phyloP scores from a whole-genome alignment of 192 early-diverging fungal genomes.

The Tieghemiomyces parasiticus region DNA sequence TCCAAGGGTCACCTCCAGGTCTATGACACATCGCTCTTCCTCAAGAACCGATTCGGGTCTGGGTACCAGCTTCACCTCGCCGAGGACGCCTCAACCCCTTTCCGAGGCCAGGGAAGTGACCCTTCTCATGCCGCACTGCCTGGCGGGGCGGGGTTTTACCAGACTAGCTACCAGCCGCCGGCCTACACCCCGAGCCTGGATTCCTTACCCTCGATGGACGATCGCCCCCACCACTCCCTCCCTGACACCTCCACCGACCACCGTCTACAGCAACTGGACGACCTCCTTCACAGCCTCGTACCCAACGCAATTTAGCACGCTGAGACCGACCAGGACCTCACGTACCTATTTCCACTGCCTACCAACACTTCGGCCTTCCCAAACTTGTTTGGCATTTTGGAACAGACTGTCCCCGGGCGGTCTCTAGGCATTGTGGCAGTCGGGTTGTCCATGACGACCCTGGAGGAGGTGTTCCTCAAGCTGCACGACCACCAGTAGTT shows the following conservation, averaged over 20 bases:
- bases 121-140: too few relatives aligned
- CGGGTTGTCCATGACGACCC: slow-evolving; percentile 26
- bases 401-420: slow-evolving; percentile 16
- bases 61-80: slow-evolving; percentile 36
- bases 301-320: slow-evolving; percentile 19
- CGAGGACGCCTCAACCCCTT: slow-evolving; percentile 12
- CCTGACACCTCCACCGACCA: too few relatives aligned
- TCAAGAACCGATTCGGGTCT: slow-evolving; percentile 38
- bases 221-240: too few relatives aligned
- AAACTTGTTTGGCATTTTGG: slow-evolving; percentile 16
- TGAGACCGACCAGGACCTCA: slow-evolving; percentile 22
- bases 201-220: too few relatives aligned
- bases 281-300: slow-evolving; percentile 18
- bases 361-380: slow-evolving; percentile 16
- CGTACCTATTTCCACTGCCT: slow-evolving; percentile 6
- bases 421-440: slow-evolving; percentile 12
- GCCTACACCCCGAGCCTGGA: too few relatives aligned
- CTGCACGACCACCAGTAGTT: slow-evolving; percentile 5
- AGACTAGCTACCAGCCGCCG: too few relatives aligned
- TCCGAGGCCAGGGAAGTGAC: background rate
- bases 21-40: slow-evolving; percentile 34
- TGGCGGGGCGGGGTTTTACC: too few relatives aligned
- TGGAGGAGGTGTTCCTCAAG: slow-evolving; percentile 35
- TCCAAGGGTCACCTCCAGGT: slow-evolving; percentile 28
- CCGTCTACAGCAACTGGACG: slow-evolving; percentile 17